These are phyloP conservation scores for Backusella luteola DNA, from an alignment of 192 early-diverging fungal species.

Conservation along the genomic window DNA sequence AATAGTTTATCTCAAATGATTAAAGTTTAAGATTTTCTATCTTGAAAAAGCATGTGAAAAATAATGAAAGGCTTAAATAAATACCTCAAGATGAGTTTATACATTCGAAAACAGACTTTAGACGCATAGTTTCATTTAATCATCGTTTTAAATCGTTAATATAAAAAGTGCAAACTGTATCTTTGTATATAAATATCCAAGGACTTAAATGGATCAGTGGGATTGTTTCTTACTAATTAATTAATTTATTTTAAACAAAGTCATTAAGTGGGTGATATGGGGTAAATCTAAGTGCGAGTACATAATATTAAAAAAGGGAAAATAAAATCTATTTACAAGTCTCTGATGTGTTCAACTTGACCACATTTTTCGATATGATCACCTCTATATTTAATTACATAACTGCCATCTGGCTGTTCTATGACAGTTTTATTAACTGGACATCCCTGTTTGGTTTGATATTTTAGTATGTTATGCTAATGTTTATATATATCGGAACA, in stretches of 20 bases:
- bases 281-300: conserved; percentile 1
- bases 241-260: neutral
- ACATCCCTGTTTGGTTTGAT: conserved; percentile 24
- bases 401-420: conserved; percentile 48
- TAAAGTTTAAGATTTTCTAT: neutral
- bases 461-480: neutral
- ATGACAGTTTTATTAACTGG: conserved; percentile 59
- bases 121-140: neutral
- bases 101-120: neutral
- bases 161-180: too few relatives aligned
- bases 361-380: conserved; percentile 53
- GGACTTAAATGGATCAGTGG: too few relatives aligned
- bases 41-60: conserved; percentile 3
- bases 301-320: neutral
- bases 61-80: neutral
- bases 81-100: neutral
- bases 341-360: conserved; percentile 42
- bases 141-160: too few relatives aligned
- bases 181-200: too few relatives aligned
- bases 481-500: conserved; percentile 4
- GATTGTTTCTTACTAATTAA: neutral
- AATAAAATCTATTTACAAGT: conserved; percentile 20
- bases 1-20: neutral
- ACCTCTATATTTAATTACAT: conserved; percentile 55
- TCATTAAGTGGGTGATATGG: neutral